Conservation (phyloP, 495 filamentous ascomycete genomes). For the Penicillium canescens region DNA sequence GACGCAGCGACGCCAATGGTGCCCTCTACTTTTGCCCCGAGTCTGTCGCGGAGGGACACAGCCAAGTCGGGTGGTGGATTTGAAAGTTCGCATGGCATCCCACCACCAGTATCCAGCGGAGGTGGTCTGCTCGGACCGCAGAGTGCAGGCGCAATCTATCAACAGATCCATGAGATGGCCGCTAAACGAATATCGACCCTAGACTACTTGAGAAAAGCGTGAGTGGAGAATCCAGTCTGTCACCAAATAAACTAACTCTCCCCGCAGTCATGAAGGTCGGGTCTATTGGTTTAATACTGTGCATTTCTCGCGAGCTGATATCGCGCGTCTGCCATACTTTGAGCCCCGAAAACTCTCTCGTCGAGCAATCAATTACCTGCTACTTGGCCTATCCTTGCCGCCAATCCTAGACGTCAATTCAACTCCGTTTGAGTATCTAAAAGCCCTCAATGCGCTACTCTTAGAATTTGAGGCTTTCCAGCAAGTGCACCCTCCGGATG, state of each 20-base stretch:
- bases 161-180: constrained; percentile 85
- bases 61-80: constrained; percentile 34
- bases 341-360: constrained; percentile 78
- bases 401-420: constrained; percentile 83
- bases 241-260: constrained; percentile 1
- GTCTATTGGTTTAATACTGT: constrained; percentile 98
- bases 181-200: constrained; percentile 95
- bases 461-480: constrained; percentile 92
- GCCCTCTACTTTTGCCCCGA: constrained; percentile 37
- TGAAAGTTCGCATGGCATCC: constrained; percentile 25
- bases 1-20: constrained; percentile 27
- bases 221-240: constrained; percentile 32
- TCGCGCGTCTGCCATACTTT: constrained; percentile 81
- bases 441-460: constrained; percentile 81
- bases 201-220: constrained; percentile 91
- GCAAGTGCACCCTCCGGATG: constrained; percentile 76
- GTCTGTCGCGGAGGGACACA: constrained; percentile 38
- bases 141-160: constrained; percentile 68
- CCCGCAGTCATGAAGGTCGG: constrained; percentile 77
- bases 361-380: constrained; percentile 86
- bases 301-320: constrained; percentile 80
- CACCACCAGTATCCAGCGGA: constrained; percentile 32
- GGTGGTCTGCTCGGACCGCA: constrained; percentile 50
- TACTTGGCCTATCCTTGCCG: constrained; percentile 89
- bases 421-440: constrained; percentile 79